A percentile compares a stretch with the other conserved stretches of the same genome.
These are phyloP conservation scores for Acanthamoeba rhysodes DNA, from an alignment of 208 protist species.

Conservation along the genomic window DNA sequence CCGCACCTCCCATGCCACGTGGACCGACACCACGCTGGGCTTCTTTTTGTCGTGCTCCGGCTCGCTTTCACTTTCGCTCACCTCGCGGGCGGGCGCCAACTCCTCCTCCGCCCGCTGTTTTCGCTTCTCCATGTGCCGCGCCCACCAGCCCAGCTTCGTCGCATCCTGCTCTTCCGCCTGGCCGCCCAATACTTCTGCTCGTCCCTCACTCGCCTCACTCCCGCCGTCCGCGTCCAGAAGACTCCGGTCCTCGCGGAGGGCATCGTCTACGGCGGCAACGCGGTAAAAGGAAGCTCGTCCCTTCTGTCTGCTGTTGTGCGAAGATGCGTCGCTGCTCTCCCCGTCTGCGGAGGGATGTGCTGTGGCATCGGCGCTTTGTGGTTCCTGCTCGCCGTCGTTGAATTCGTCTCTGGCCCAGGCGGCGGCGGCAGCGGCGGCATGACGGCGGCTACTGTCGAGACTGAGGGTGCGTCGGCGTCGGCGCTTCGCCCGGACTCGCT, in stretches of 20 bases:
- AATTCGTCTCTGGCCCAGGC: not conserved
- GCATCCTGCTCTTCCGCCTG: not conserved
- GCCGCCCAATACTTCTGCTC: not conserved
- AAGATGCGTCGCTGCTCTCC: too few relatives aligned
- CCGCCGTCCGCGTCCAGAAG: not conserved
- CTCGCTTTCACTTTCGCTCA: slow-evolving; percentile 29
- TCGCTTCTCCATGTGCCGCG: slow-evolving; percentile 3
- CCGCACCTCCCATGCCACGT: slow-evolving; percentile 41
- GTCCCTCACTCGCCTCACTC: not conserved
- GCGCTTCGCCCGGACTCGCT: not conserved
- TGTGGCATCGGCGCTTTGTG: too few relatives aligned
- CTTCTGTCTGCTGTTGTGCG: not conserved
- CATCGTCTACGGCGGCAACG: not conserved
- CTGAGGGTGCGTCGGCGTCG: slow-evolving; percentile 36
- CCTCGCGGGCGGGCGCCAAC: not conserved
- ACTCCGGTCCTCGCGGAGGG: not conserved
- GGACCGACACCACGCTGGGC: slow-evolving; percentile 39
- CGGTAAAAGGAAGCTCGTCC: not conserved
- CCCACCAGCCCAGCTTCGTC: not conserved
- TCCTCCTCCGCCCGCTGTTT: not conserved
- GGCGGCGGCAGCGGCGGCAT: not conserved
- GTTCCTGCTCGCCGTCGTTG: not conserved
- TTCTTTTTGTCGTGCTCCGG: slow-evolving; percentile 6
- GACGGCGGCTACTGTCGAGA: not conserved
- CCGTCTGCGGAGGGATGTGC: too few relatives aligned